phyloP scores from a whole-genome alignment of 495 filamentous ascomycete genomes.

The Daldinia caldariorum region DNA sequence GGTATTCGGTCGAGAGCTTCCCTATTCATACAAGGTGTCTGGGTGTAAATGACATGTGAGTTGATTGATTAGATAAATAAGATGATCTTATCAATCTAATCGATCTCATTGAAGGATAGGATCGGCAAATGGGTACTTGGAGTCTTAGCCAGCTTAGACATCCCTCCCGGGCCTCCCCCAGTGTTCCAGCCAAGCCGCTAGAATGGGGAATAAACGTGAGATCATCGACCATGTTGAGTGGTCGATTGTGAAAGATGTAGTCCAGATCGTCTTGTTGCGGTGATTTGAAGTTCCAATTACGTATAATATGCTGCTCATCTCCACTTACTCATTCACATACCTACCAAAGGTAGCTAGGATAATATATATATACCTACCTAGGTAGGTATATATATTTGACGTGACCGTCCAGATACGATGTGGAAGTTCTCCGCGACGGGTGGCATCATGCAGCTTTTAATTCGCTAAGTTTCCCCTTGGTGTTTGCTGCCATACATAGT shows the following conservation, averaged over 20 bases:
- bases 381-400: slow-evolving; percentile 5
- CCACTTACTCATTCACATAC: slow-evolving; percentile 2
- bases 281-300: slow-evolving; percentile 9
- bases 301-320: slow-evolving; percentile 8
- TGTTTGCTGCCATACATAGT: not conserved
- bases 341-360: slow-evolving; percentile 18
- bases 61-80: slow-evolving; percentile 31
- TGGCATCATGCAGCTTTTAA: not conserved
- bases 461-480: not conserved
- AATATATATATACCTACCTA: slow-evolving; percentile 7
- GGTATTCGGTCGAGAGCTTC: slow-evolving; percentile 7
- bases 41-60: slow-evolving; percentile 8
- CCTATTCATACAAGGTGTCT: slow-evolving; percentile 2
- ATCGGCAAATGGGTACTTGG: not conserved
- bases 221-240: not conserved
- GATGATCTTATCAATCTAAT: slow-evolving; percentile 43
- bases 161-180: not conserved
- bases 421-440: not conserved
- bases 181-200: slow-evolving; percentile 31
- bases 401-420: not conserved
- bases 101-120: not conserved
- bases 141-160: not conserved
- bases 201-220: slow-evolving; percentile 11
- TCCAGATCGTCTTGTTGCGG: not conserved
- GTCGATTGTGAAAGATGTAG: not conserved